A percentile compares a stretch with the other conserved stretches of the same genome.
phyloP scores from a whole-genome alignment of 2,329 filamentous ascomycete species.

The Macrophomina pseudophaseolina region DNA sequence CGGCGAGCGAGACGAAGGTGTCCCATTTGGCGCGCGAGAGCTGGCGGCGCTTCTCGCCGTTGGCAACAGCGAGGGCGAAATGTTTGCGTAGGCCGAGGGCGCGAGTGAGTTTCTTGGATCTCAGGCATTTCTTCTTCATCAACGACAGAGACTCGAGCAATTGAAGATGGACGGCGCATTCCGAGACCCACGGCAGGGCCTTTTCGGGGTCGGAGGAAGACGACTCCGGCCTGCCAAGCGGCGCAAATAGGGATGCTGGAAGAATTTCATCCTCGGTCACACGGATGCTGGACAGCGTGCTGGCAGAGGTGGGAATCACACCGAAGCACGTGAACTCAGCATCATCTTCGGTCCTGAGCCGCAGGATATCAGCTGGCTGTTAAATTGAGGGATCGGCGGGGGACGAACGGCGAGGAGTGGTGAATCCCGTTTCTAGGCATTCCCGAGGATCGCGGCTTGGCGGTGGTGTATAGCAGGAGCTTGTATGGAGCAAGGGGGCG shows the following conservation, averaged over 20 bases:
- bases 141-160: constrained; percentile 22
- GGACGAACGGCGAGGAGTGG: constrained; percentile 7
- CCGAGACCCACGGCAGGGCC: constrained; percentile 19
- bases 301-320: background rate
- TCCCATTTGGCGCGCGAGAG: constrained; percentile 22
- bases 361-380: background rate
- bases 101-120: constrained; percentile 13
- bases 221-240: constrained; percentile 13
- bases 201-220: background rate
- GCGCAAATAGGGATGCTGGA: constrained; percentile 17
- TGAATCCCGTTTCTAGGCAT: background rate
- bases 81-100: constrained; percentile 10
- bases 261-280: constrained; percentile 11
- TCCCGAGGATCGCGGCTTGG: background rate
- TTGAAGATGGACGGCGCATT: constrained; percentile 26
- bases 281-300: constrained; percentile 2
- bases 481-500: background rate
- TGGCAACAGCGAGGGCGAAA: constrained; percentile 3
- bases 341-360: background rate
- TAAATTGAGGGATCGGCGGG: background rate
- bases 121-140: constrained; percentile 3
- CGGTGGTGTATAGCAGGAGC: background rate
- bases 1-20: constrained; percentile 23
- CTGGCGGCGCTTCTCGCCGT: background rate
- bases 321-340: background rate